phyloP scores from a whole-genome alignment of 768 basidiomycete genomes.

The Hypholoma sublateritium region DNA sequence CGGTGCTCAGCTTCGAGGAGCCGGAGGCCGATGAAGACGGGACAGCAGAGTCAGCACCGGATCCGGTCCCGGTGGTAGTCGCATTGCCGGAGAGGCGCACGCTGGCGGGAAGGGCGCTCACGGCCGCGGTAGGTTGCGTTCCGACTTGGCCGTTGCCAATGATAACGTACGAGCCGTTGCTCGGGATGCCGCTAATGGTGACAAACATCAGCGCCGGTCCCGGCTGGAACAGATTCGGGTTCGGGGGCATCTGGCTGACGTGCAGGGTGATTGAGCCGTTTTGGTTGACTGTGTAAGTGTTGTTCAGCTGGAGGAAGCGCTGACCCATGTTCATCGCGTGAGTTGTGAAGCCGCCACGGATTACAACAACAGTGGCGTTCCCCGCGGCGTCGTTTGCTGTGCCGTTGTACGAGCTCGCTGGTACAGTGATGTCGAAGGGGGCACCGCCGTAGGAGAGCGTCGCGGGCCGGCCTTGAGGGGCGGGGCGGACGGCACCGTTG shows the following conservation, averaged over 20 bases:
- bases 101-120: slow-evolving; percentile 48
- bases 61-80: neutral
- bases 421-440: slow-evolving; percentile 74
- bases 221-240: slow-evolving; percentile 84
- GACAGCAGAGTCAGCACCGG: neutral
- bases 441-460: slow-evolving; percentile 82
- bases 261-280: slow-evolving; percentile 79
- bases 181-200: slow-evolving; percentile 81
- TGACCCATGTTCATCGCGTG: slow-evolving; percentile 92
- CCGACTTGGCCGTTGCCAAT: slow-evolving; percentile 79
- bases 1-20: neutral
- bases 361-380: slow-evolving; percentile 72
- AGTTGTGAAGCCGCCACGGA: slow-evolving; percentile 82
- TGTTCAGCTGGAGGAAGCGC: slow-evolving; percentile 78
- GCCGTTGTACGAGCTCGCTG: slow-evolving; percentile 64
- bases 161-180: slow-evolving; percentile 72
- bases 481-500: slow-evolving; percentile 64
- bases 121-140: slow-evolving; percentile 52
- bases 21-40: neutral
- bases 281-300: slow-evolving; percentile 75
- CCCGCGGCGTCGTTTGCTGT: slow-evolving; percentile 67
- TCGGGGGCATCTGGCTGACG: slow-evolving; percentile 81
- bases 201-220: slow-evolving; percentile 86
- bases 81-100: slow-evolving; percentile 33
- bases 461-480: slow-evolving; percentile 64